Percentiles rank a stretch among this genome's conserved stretches.
phyloP scores from a whole-genome alignment of 1,284 basidiomycete genomes.

The Boletus mariae region DNA sequence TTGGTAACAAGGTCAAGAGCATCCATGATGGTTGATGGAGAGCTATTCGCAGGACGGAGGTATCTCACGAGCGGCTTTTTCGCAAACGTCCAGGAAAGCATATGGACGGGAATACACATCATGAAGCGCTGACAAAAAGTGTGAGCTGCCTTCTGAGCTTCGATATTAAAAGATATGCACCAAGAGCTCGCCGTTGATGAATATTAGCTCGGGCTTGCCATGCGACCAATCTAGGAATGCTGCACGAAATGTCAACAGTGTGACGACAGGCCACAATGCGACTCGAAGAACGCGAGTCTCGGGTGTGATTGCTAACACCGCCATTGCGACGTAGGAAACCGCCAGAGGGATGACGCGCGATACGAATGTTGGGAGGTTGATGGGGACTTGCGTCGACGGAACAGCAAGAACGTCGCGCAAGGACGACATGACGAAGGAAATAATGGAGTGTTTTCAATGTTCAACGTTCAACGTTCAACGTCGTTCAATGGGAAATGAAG shows the following conservation, averaged over 20 bases:
- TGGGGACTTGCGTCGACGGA: neutral
- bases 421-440: neutral
- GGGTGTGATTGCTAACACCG: neutral
- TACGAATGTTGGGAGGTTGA: neutral
- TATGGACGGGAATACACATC: neutral
- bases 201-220: neutral
- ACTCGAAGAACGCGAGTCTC: neutral
- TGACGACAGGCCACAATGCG: neutral
- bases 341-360: neutral
- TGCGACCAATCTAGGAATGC: neutral
- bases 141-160: too few species aligned
- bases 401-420: neutral
- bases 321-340: neutral
- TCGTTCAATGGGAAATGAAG: too few species aligned
- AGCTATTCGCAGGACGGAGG: neutral
- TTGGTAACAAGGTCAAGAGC: constrained; percentile 44
- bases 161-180: too few species aligned
- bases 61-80: neutral
- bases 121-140: neutral
- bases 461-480: too few species aligned
- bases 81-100: neutral
- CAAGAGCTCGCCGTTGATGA: neutral
- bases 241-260: neutral
- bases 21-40: constrained; percentile 30
- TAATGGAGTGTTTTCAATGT: too few species aligned